Conservation (phyloP, 2,329 filamentous ascomycete species). For the Fusarium algeriense region DNA sequence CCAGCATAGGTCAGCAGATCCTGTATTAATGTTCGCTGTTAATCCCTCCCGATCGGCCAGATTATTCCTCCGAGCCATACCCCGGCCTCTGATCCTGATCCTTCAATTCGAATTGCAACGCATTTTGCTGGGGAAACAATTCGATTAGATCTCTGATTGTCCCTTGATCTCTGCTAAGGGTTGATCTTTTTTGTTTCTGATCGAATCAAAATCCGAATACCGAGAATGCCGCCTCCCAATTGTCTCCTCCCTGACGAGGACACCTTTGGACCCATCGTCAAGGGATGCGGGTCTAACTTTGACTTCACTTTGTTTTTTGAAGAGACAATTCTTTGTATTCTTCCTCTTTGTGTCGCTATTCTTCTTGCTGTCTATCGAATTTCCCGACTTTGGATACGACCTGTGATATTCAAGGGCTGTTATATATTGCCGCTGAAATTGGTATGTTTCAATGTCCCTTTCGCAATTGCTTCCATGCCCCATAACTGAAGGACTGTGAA, state of each 20-base stretch:
- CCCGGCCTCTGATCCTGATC: conserved; percentile 1
- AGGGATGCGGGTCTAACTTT: conserved; percentile 2
- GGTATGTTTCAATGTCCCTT: not conserved
- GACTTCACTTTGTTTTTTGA: conserved; percentile 8
- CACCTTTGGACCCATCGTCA: conserved; percentile 1
- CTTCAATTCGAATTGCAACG: not conserved
- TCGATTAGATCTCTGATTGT: not conserved
- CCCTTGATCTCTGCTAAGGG: not conserved
- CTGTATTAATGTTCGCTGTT: not conserved
- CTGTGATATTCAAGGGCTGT: not conserved
- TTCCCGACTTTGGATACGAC: not conserved
- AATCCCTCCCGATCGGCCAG: not conserved
- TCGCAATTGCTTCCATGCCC: rapidly evolving
- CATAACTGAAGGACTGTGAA: rapidly evolving
- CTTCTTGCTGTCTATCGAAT: not conserved
- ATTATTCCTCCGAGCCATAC: conserved; percentile 1
- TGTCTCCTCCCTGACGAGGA: not conserved
- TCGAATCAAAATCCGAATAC: not conserved
- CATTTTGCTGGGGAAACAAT: not conserved
- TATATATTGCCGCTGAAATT: not conserved
- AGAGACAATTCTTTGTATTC: not conserved
- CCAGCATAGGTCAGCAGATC: not conserved
- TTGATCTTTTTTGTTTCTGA: not conserved
- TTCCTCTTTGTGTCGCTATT: not conserved
- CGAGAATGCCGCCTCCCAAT: not conserved